Percentiles rank a stretch among this genome's conserved stretches.
These are phyloP conservation scores for Nepenthes alata DNA, from an alignment of 179 eudicot genomes.

Conservation along the genomic window DNA sequence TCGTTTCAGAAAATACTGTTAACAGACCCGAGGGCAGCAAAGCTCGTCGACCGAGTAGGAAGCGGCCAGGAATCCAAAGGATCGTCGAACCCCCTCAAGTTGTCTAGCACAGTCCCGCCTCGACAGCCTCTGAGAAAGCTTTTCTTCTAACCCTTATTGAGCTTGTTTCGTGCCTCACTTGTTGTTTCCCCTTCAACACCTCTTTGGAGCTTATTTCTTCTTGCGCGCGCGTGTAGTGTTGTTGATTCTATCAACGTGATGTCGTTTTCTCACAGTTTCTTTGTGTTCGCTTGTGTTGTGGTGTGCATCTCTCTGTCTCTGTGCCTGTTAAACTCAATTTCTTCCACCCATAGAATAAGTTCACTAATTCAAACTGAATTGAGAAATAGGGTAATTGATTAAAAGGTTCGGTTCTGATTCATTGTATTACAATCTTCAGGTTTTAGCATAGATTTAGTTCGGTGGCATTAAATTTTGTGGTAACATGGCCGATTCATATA, in stretches of 20 bases:
- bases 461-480: too few relatives aligned
- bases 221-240: not conserved
- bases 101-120: slow-evolving; percentile 33
- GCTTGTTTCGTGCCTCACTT: not conserved
- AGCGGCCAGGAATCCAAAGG: slow-evolving; percentile 35
- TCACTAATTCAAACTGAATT: too few relatives aligned
- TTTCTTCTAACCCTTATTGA: slow-evolving; percentile 32
- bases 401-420: too few relatives aligned
- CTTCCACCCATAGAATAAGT: too few relatives aligned
- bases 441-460: too few relatives aligned
- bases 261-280: not conserved
- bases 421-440: too few relatives aligned
- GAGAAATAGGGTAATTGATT: too few relatives aligned
- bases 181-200: not conserved
- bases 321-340: too few relatives aligned
- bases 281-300: too few relatives aligned
- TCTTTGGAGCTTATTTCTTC: not conserved
- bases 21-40: slow-evolving; percentile 61
- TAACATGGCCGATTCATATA: too few relatives aligned
- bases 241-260: not conserved
- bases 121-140: slow-evolving; percentile 45
- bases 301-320: too few relatives aligned
- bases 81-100: slow-evolving; percentile 19
- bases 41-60: slow-evolving; percentile 33
- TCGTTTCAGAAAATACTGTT: slow-evolving; percentile 85